phyloP scores from a whole-genome alignment of 164 flowering plant species.

The Stephania japonica region DNA sequence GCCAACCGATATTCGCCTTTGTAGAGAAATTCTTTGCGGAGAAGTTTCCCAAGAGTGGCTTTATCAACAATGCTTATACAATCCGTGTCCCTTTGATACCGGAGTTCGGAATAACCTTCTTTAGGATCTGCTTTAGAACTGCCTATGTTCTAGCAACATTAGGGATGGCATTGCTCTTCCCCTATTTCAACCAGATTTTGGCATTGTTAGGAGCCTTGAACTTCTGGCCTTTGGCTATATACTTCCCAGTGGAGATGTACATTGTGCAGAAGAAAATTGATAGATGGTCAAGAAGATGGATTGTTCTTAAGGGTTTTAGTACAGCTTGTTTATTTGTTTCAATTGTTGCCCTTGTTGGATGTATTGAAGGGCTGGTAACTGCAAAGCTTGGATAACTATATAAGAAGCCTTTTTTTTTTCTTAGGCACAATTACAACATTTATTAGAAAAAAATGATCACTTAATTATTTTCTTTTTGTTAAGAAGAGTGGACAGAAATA shows the following conservation, averaged over 20 bases:
- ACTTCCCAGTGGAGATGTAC: slow-evolving; percentile 47
- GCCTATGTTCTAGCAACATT: slow-evolving; percentile 47
- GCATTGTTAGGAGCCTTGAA: slow-evolving; percentile 55
- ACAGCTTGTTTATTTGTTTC: slow-evolving; percentile 26
- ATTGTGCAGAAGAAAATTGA: slow-evolving; percentile 26
- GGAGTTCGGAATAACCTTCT: slow-evolving; percentile 21
- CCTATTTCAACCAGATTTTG: slow-evolving; percentile 61
- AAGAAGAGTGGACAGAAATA: no score
- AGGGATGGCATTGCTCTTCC: slow-evolving; percentile 50
- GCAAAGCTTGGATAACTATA: slow-evolving; percentile 18
- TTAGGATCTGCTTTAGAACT: slow-evolving; percentile 41
- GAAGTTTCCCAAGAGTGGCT: slow-evolving; percentile 35
- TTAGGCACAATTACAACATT: no score
- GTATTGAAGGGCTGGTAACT: slow-evolving; percentile 36
- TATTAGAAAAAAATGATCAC: no score
- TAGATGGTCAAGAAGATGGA: slow-evolving; percentile 30
- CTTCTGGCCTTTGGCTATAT: slow-evolving; percentile 61
- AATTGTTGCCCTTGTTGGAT: slow-evolving; percentile 31
- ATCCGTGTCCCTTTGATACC: slow-evolving; percentile 37
- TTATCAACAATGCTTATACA: slow-evolving; percentile 31
- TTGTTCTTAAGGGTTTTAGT: slow-evolving; percentile 32
- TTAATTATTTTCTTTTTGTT: no score
- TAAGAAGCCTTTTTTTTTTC: no score
- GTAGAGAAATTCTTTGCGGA: slow-evolving; percentile 30
- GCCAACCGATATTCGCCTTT: slow-evolving; percentile 54